Evolutionary conservation across 2,329 filamentous ascomycete species (phyloP).

Genomic region (Diaporthe sp.): DNA sequence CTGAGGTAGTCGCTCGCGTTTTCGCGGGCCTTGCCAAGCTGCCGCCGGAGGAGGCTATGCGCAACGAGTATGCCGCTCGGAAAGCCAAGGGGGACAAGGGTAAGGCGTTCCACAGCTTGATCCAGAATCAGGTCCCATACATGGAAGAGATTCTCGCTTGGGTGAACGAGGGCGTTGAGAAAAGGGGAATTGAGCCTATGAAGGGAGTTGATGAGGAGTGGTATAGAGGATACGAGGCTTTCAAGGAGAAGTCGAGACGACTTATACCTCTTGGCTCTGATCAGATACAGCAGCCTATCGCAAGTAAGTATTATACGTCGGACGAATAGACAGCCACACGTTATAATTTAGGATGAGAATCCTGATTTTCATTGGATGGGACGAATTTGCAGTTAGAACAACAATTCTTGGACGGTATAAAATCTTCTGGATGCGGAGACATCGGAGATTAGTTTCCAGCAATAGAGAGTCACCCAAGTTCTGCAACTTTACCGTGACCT

Average conservation of each 20-base stretch:
- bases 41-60: constrained; percentile 57
- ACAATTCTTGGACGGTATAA: too few relatives aligned
- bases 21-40: constrained; percentile 63
- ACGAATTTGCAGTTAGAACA: neutral
- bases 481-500: too few relatives aligned
- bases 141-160: constrained; percentile 47
- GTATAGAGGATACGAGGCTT: constrained; percentile 41
- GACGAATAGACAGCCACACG: constrained; percentile 12
- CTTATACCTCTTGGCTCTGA: constrained; percentile 27
- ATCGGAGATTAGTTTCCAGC: too few relatives aligned
- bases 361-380: neutral
- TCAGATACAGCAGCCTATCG: constrained; percentile 37
- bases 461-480: too few relatives aligned
- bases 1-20: constrained; percentile 69
- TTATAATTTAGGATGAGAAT: neutral
- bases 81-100: constrained; percentile 48
- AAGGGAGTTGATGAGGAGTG: constrained; percentile 50
- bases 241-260: constrained; percentile 40
- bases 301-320: constrained; percentile 35
- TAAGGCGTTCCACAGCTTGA: constrained; percentile 54
- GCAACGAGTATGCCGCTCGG: constrained; percentile 48
- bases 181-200: constrained; percentile 45
- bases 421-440: too few relatives aligned
- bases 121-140: constrained; percentile 43
- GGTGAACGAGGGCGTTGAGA: constrained; percentile 41